Evolutionary conservation across 2,329 filamentous ascomycete genomes (phyloP).

Genomic region (Chaetomium strumarium): DNA sequence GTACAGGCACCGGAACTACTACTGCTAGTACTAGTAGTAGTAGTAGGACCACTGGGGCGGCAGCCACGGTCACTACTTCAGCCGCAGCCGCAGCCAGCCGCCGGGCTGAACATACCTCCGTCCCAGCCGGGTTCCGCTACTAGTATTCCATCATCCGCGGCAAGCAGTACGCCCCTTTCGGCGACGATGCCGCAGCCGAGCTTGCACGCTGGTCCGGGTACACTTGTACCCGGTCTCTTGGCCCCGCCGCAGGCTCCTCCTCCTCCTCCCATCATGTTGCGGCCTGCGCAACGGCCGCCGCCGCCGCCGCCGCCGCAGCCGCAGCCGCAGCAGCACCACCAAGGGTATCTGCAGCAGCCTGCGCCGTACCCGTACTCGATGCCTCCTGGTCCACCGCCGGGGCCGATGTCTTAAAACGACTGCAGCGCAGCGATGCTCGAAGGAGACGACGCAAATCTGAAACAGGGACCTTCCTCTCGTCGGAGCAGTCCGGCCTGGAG

Average conservation of each 20-base stretch:
- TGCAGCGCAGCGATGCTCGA: no score
- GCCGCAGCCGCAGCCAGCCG: not conserved
- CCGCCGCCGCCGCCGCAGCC: constrained; percentile 1
- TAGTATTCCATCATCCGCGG: constrained; percentile 13
- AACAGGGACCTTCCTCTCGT: no score
- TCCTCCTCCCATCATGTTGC: not conserved
- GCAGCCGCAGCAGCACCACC: not conserved
- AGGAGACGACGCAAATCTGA: no score
- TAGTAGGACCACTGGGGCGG: no score
- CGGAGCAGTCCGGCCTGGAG: no score
- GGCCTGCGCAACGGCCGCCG: not conserved
- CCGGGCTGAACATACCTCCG: not conserved
- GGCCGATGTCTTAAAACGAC: constrained; percentile 1
- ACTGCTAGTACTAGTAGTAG: no score
- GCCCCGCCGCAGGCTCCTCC: constrained; percentile 12
- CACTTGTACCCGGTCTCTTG: constrained; percentile 3
- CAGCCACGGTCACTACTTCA: not conserved
- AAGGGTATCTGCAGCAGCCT: constrained; percentile 11
- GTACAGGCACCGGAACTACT: no score
- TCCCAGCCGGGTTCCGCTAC: constrained; percentile 11
- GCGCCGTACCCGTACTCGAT: constrained; percentile 6
- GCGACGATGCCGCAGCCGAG: no score
- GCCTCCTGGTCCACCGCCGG: not conserved
- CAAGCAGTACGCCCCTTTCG: constrained; percentile 17
- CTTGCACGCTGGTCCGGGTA: not conserved